Percentiles rank a stretch among this genome's conserved stretches.
Conservation (phyloP, 2,329 filamentous ascomycete species). For the Botrytis sinoallii region DNA sequence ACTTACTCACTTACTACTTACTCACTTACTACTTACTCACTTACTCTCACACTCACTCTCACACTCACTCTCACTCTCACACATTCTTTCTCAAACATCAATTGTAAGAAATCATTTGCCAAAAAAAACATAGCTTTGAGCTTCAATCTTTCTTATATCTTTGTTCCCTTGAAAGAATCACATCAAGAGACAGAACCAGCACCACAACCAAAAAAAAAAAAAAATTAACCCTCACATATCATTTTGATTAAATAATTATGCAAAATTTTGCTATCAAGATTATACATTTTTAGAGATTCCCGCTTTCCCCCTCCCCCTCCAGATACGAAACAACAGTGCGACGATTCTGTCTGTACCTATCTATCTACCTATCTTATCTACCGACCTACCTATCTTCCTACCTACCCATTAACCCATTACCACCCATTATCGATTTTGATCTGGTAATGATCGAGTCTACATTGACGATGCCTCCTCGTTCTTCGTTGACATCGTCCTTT, state of each 20-base stretch:
- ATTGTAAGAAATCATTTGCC: constrained; percentile 15
- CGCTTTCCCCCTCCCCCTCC: background rate
- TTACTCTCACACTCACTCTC: background rate
- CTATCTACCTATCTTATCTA: background rate
- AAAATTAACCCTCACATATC: background rate
- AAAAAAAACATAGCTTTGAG: constrained; percentile 6
- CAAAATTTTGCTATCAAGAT: background rate
- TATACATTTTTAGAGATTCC: constrained; percentile 3
- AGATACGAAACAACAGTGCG: constrained; percentile 7
- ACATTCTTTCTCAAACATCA: constrained; percentile 18
- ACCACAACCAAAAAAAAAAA: background rate
- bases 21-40: too few relatives aligned
- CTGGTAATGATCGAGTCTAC: constrained; percentile 56
- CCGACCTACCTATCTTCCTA: background rate
- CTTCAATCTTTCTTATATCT: background rate
- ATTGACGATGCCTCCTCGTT: constrained; percentile 76
- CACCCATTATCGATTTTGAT: background rate
- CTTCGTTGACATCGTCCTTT: constrained; percentile 84
- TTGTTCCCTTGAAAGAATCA: constrained; percentile 11
- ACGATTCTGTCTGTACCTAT: background rate
- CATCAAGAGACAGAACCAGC: background rate
- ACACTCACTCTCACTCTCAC: background rate
- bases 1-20: too few relatives aligned
- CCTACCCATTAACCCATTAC: background rate
- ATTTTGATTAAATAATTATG: background rate